Evolutionary conservation across 148 eudicot species (phyloP), one percentile per base, ranked within the genome.

Genomic region (Rhododendron simsii): DNA sequence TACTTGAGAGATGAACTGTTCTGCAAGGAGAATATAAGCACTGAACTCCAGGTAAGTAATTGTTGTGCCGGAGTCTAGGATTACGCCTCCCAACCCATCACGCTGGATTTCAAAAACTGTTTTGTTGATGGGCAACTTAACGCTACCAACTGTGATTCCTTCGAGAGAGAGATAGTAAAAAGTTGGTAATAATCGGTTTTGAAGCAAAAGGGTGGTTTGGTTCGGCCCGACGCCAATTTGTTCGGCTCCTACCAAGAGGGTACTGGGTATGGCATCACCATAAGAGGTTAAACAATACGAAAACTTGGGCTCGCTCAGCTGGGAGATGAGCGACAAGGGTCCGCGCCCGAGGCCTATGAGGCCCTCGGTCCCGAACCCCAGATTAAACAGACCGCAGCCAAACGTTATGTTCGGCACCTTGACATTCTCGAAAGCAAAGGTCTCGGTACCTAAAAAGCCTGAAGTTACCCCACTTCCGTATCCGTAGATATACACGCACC

Each of bases 101-200:
- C 16, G 3, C 0, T 67, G 7, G 15, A 67, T 11, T 11, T 33
- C 16, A 26, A 67, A 67, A 26, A 3, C 2, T 67, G 73, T 67
- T 26, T 67, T 67, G 35, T 67, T 67, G 2, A 67, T 3, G 30
- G 71, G 71, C 71, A 63, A 63, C 14, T 0, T 63, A 2, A 9
- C 4, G 71, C 30, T 26, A 7, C 71, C 71, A 63, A 63, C 1
- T 63, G 71, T 23, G 30, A 63, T 63, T 9, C 71, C 30, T 10
- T 65, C 71, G 0, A 63, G 71, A n/a, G 71, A 65, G 0, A 65
- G 4, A 65, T 65, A n/a, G 71, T 65, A 65, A 65, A 65, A 23
- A 2, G 71, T 65, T 13, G 13, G 0, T 0, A 8, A 2, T 0
- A 1, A 0, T 2, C 14, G 71, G 28, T 65, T 65, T n/a, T 8